Evolutionary conservation across 1,284 basidiomycete genomes (phyloP).

Genomic region (Heterobasidion annosum): DNA sequence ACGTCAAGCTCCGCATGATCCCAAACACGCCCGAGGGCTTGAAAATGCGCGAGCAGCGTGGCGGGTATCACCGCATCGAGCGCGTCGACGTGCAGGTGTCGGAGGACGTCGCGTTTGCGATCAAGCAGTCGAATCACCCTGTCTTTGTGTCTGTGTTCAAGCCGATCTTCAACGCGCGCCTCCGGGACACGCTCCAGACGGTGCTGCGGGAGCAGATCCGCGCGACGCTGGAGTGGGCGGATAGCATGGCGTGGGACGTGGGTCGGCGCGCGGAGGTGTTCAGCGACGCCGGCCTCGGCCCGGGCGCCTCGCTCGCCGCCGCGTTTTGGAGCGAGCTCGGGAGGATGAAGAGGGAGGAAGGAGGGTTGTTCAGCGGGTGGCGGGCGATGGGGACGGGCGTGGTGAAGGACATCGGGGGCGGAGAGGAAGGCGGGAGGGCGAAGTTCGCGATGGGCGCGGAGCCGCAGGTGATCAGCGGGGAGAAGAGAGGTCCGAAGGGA

Average conservation of each 20-base stretch:
- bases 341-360: constrained; percentile 30
- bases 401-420: constrained; percentile 31
- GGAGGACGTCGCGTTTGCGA: constrained; percentile 39
- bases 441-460: constrained; percentile 58
- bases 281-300: constrained; percentile 45
- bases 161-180: constrained; percentile 43
- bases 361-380: constrained; percentile 33
- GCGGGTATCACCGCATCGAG: constrained; percentile 50
- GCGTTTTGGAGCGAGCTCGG: constrained; percentile 63
- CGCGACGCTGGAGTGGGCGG: constrained; percentile 36
- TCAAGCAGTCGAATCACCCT: constrained; percentile 53
- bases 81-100: constrained; percentile 39
- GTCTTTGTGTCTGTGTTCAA: constrained; percentile 52
- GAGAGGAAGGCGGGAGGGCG: constrained; percentile 19
- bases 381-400: constrained; percentile 52
- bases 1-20: constrained; percentile 53
- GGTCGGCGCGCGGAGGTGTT: constrained; percentile 50
- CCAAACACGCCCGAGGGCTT: constrained; percentile 34
- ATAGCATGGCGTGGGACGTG: constrained; percentile 49
- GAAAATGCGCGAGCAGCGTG: constrained; percentile 29
- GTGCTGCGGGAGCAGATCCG: constrained; percentile 46
- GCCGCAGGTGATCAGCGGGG: constrained; percentile 56
- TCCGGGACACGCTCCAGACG: constrained; percentile 47
- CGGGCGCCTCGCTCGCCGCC: constrained; percentile 37
- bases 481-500: constrained; percentile 56